Percentiles rank a stretch among this genome's conserved stretches.
These are phyloP conservation scores for Solanum etuberosum DNA, from an alignment of 257 asterid species.

Conservation along the genomic window DNA sequence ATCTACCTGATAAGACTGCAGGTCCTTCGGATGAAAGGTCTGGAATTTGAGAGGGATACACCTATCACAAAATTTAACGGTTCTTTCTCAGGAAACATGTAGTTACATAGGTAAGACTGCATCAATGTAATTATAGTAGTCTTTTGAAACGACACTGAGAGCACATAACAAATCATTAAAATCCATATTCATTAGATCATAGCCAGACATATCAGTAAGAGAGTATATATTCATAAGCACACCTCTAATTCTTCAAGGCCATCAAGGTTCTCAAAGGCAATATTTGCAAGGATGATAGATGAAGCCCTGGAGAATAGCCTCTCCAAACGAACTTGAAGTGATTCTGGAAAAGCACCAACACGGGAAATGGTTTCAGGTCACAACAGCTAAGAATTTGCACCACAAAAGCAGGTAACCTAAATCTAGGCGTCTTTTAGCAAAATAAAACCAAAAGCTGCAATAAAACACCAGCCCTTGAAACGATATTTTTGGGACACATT, in stretches of 20 bases:
- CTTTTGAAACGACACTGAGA: background rate
- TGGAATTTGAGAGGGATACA: slow-evolving; percentile 69
- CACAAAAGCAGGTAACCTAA: background rate
- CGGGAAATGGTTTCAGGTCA: background rate
- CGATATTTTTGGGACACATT: background rate
- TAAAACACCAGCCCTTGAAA: background rate
- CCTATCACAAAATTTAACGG: slow-evolving; percentile 32
- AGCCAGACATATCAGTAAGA: background rate
- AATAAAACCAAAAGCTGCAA: background rate
- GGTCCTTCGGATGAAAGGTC: slow-evolving; percentile 78
- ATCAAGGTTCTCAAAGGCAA: slow-evolving; percentile 54
- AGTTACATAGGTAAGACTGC: background rate
- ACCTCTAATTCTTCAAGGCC: slow-evolving; percentile 73
- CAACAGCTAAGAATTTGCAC: background rate
- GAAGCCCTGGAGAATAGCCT: slow-evolving; percentile 59
- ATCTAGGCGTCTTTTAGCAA: background rate
- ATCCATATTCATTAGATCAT: background rate
- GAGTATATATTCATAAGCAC: background rate
- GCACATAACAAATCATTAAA: background rate
- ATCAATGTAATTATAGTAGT: background rate
- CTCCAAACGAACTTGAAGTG: slow-evolving; percentile 54
- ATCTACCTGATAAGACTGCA: slow-evolving; percentile 77
- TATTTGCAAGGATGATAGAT: slow-evolving; percentile 55
- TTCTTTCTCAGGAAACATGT: slow-evolving; percentile 6
- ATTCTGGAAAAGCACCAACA: slow-evolving; percentile 41